These are phyloP conservation scores for Benincasa hispida DNA, from an alignment of 306 rosid species.

Conservation along the genomic window DNA sequence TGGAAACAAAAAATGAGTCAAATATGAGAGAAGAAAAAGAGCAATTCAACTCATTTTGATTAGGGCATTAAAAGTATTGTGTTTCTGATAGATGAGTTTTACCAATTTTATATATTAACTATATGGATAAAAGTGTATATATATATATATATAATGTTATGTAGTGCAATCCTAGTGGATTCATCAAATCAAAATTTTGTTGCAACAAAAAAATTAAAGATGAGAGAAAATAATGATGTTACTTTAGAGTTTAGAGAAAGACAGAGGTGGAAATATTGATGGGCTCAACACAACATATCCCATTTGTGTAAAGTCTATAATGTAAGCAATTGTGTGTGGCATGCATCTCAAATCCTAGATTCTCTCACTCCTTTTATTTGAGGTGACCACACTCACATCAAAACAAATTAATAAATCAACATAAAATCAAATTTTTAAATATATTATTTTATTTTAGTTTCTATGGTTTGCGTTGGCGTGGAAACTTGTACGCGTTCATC, in stretches of 20 bases:
- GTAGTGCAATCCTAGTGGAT: slow-evolving; percentile 1
- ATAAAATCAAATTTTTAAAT: too few species aligned
- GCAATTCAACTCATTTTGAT: neutral
- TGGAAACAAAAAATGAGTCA: neutral
- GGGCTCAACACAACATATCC: neutral
- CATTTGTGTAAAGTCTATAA: neutral
- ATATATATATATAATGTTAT: neutral
- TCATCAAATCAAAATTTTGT: neutral
- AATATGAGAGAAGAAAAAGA: neutral
- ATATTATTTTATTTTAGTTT: too few species aligned
- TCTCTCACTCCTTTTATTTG: neutral
- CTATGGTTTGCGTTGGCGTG: too few species aligned
- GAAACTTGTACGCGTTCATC: too few species aligned
- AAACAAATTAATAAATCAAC: too few species aligned
- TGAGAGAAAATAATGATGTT: neutral
- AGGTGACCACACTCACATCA: neutral
- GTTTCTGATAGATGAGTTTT: neutral
- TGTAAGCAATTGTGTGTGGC: neutral
- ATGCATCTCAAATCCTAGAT: slow-evolving; percentile 1
- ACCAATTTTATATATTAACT: neutral
- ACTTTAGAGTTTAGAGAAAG: neutral
- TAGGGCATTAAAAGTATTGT: neutral
- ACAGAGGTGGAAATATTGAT: neutral
- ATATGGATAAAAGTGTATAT: neutral
- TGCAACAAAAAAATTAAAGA: neutral